Percentiles rank a stretch among this genome's conserved stretches.
Conservation (phyloP, 1,139 yeast genomes). For the Diutina catenulata region DNA sequence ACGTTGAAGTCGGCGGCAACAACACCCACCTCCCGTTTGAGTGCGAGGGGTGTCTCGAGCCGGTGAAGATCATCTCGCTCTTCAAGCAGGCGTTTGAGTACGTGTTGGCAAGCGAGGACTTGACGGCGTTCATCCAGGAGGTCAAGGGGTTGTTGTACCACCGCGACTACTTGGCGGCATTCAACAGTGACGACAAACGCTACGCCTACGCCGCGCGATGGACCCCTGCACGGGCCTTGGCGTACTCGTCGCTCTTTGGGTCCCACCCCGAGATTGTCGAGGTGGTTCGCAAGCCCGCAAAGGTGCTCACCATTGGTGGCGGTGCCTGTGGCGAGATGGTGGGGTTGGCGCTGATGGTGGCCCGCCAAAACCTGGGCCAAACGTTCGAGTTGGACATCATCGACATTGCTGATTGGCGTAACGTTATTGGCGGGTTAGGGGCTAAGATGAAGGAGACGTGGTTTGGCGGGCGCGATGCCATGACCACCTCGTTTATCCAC, state of each 20-base stretch:
- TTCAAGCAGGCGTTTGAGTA: conserved; percentile 35
- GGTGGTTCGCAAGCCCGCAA: conserved; percentile 17
- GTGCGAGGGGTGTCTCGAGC: background rate
- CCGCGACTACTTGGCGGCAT: conserved; percentile 60
- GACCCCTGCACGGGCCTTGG: conserved; percentile 75
- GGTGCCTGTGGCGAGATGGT: conserved; percentile 84
- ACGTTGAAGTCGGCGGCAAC: background rate
- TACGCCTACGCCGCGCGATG: conserved; percentile 75
- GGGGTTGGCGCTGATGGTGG: conserved; percentile 52
- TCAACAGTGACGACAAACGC: conserved; percentile 49
- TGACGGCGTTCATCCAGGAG: conserved; percentile 40
- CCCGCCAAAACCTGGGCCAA: conserved; percentile 37
- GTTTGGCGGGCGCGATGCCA: conserved; percentile 30
- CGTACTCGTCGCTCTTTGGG: conserved; percentile 57
- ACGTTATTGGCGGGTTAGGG: conserved; percentile 34
- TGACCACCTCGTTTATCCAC: conserved; percentile 35
- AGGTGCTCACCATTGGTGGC: conserved; percentile 65
- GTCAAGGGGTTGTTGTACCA: conserved; percentile 63
- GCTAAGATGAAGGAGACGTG: conserved; percentile 35
- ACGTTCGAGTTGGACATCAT: conserved; percentile 39
- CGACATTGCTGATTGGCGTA: conserved; percentile 73
- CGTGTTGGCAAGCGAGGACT: conserved; percentile 32
- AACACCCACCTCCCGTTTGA: background rate
- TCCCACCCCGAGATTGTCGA: conserved; percentile 31
- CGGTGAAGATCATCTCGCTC: conserved; percentile 31